phyloP scores from a whole-genome alignment of 352 stramenopile genomes.

The Phytophthora hybrid region DNA sequence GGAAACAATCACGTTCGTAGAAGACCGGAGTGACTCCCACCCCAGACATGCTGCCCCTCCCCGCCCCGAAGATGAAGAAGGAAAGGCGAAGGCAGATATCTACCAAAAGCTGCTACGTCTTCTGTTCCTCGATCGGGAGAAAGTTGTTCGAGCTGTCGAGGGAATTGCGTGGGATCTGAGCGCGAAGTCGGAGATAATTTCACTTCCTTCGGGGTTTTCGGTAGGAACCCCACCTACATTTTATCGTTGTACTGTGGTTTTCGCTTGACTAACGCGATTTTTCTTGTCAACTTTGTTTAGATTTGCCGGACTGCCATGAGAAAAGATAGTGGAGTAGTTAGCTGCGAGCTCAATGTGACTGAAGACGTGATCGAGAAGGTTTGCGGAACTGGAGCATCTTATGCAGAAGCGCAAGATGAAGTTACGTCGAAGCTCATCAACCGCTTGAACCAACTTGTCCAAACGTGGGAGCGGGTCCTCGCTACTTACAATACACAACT shows the following conservation, averaged over 20 bases:
- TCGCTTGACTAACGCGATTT: background rate
- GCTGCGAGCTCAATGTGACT: background rate
- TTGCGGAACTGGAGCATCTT: background rate
- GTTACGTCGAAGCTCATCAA: background rate
- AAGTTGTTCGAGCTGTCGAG: background rate
- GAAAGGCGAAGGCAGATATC: background rate
- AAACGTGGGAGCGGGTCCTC: background rate
- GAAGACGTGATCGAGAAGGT: background rate
- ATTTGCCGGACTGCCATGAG: background rate
- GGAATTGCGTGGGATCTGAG: background rate
- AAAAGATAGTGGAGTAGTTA: background rate
- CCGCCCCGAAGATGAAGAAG: background rate
- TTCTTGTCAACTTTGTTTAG: background rate
- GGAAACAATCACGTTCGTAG: background rate
- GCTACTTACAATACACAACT: background rate
- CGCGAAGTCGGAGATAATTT: background rate
- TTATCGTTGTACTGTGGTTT: background rate
- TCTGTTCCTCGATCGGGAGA: background rate
- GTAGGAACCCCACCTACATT: background rate
- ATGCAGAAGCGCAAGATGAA: background rate
- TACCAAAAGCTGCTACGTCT: background rate
- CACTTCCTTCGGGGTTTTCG: background rate
- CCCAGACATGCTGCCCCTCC: background rate
- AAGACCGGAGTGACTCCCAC: background rate
- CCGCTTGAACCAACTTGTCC: background rate